phyloP scores from a whole-genome alignment of 805 yeast species.

The Huiozyma naganishii region DNA sequence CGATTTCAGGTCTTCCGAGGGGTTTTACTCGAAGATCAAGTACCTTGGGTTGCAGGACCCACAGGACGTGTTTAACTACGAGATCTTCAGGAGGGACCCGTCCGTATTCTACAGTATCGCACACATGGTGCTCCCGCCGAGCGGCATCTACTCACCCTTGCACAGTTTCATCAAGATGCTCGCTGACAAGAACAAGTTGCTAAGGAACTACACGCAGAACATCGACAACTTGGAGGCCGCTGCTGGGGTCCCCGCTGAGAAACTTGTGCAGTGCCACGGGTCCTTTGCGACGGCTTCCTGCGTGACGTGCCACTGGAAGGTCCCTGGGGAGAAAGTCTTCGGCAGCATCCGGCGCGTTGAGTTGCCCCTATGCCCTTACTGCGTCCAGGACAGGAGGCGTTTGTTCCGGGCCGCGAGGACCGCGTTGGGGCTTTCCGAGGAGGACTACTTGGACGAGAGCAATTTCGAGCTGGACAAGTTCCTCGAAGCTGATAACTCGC shows the following conservation, averaged over 20 bases:
- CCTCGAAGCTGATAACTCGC: background rate
- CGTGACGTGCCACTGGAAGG: slow-evolving; percentile 55
- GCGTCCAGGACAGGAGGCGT: slow-evolving; percentile 36
- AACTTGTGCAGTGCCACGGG: slow-evolving; percentile 83
- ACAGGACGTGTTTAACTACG: slow-evolving; percentile 76
- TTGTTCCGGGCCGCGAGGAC: slow-evolving; percentile 1
- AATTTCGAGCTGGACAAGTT: background rate
- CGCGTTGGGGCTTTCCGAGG: background rate
- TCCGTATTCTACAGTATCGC: slow-evolving; percentile 74
- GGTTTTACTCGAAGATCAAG: slow-evolving; percentile 62
- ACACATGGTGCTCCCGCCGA: slow-evolving; percentile 71
- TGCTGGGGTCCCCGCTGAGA: slow-evolving; percentile 59
- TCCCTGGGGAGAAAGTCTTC: slow-evolving; percentile 56
- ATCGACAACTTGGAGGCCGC: slow-evolving; percentile 75
- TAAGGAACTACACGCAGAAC: slow-evolving; percentile 83
- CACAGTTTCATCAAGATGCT: slow-evolving; percentile 69
- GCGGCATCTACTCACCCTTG: slow-evolving; percentile 53
- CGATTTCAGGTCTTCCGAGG: slow-evolving; percentile 79
- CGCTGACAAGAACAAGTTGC: slow-evolving; percentile 62
- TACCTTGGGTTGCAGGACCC: slow-evolving; percentile 72
- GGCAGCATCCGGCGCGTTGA: slow-evolving; percentile 46
- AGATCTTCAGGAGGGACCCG: slow-evolving; percentile 63
- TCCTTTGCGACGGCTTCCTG: slow-evolving; percentile 84
- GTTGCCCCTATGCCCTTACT: slow-evolving; percentile 64
- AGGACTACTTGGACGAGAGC: background rate